Evolutionary conservation across 305 asterid species (phyloP).

Genomic region (Fraxinus sp.): DNA sequence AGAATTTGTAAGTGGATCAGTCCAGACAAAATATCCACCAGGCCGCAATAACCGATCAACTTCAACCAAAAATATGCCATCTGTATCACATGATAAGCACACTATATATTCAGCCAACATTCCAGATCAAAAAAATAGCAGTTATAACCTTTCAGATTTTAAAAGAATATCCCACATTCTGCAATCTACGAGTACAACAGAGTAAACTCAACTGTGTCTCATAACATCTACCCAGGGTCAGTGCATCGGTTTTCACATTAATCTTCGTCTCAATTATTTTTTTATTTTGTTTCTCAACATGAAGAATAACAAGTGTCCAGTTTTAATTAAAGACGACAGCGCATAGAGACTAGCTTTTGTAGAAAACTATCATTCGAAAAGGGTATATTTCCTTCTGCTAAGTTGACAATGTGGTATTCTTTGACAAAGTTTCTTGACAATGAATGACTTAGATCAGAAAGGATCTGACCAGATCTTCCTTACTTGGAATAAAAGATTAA

Average conservation of each 20-base stretch:
- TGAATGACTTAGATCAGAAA: background rate
- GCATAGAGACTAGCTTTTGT: background rate
- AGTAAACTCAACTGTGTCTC: background rate
- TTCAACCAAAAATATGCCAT: conserved; percentile 73
- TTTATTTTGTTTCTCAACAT: background rate
- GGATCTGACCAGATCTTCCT: background rate
- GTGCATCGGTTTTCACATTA: background rate
- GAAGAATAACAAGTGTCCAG: background rate
- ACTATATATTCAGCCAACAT: background rate
- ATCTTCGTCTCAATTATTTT: background rate
- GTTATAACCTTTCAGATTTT: background rate
- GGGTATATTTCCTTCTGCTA: background rate
- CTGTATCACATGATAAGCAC: conserved; percentile 43
- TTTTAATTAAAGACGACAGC: background rate
- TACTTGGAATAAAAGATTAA: background rate
- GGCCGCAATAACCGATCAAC: conserved; percentile 93
- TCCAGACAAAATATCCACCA: conserved; percentile 99
- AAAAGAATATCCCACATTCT: background rate
- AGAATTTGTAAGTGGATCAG: conserved; percentile 73
- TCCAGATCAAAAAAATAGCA: background rate
- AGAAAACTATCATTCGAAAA: background rate
- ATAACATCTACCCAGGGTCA: background rate
- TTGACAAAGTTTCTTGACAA: background rate
- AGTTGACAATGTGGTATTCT: background rate
- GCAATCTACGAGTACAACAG: background rate